A percentile compares a stretch with the other conserved stretches of the same genome.
phyloP scores from a whole-genome alignment of 2,329 filamentous ascomycete genomes.

The Colletotrichum orchidophilum region DNA sequence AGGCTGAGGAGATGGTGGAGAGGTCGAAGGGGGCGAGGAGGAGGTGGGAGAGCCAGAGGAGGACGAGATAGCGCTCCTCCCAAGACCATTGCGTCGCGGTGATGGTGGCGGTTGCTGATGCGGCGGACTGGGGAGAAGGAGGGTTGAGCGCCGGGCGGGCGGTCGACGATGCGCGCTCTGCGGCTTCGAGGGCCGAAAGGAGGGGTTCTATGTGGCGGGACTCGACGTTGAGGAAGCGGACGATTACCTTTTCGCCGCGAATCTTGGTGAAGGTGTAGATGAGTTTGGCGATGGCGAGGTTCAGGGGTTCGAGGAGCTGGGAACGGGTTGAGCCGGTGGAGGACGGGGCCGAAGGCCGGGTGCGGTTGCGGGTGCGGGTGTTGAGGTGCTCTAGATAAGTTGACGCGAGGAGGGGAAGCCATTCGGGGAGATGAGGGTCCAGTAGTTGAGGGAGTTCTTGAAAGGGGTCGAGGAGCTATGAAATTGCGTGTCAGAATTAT shows the following conservation, averaged over 20 bases:
- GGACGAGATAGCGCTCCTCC: slow-evolving; percentile 88
- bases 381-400: slow-evolving; percentile 77
- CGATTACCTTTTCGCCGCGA: slow-evolving; percentile 90
- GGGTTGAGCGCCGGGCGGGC: slow-evolving; percentile 17
- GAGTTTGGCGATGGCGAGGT: slow-evolving; percentile 78
- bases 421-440: slow-evolving; percentile 80
- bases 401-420: slow-evolving; percentile 78
- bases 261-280: slow-evolving; percentile 95
- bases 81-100: slow-evolving; percentile 65
- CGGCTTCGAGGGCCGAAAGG: slow-evolving; percentile 76
- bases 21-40: slow-evolving; percentile 91
- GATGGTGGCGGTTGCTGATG: not conserved
- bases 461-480: slow-evolving; percentile 80
- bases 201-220: slow-evolving; percentile 85
- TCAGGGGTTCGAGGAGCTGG: slow-evolving; percentile 63
- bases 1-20: slow-evolving; percentile 78
- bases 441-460: slow-evolving; percentile 95
- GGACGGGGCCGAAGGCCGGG: slow-evolving; percentile 32
- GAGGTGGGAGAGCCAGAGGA: slow-evolving; percentile 88
- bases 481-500: not conserved
- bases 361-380: slow-evolving; percentile 47
- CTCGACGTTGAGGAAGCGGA: slow-evolving; percentile 91
- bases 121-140: not conserved
- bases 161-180: slow-evolving; percentile 44
- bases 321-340: slow-evolving; percentile 41